These are phyloP conservation scores for Volvox africanus DNA, from an alignment of 139 green algal species.

Conservation along the genomic window DNA sequence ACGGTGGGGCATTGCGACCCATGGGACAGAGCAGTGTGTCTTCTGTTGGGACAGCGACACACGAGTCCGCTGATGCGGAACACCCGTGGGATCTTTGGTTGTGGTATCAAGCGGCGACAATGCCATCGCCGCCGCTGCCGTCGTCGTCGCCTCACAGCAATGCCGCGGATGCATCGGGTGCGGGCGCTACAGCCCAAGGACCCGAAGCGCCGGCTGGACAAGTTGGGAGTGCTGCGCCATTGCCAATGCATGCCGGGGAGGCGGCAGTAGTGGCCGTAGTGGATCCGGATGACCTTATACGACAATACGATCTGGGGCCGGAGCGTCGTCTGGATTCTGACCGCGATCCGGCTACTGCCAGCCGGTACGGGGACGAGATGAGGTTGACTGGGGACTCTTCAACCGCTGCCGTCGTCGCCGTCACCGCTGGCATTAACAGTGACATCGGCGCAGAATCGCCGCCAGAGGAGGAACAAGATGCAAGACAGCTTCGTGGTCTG, in stretches of 20 bases:
- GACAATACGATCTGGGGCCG: neutral
- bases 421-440: neutral
- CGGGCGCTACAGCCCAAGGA: neutral
- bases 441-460: neutral
- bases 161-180: neutral
- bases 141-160: neutral
- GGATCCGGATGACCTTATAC: neutral
- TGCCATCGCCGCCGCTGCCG: neutral
- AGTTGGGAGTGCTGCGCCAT: neutral
- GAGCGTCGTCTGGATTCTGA: neutral
- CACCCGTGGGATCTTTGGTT: conserved; percentile 24
- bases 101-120: conserved; percentile 23
- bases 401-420: neutral
- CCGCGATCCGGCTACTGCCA: neutral
- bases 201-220: neutral
- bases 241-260: neutral
- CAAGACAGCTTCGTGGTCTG: neutral
- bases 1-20: conserved; percentile 6
- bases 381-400: neutral
- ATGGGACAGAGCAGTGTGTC: no score
- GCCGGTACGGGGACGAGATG: neutral
- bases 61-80: conserved; percentile 5
- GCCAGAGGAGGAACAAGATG: neutral
- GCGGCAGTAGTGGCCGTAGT: neutral
- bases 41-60: neutral